Evolutionary conservation across 495 filamentous ascomycete species (phyloP).

Genomic region (Pseudomonodictys pantanalensis): DNA sequence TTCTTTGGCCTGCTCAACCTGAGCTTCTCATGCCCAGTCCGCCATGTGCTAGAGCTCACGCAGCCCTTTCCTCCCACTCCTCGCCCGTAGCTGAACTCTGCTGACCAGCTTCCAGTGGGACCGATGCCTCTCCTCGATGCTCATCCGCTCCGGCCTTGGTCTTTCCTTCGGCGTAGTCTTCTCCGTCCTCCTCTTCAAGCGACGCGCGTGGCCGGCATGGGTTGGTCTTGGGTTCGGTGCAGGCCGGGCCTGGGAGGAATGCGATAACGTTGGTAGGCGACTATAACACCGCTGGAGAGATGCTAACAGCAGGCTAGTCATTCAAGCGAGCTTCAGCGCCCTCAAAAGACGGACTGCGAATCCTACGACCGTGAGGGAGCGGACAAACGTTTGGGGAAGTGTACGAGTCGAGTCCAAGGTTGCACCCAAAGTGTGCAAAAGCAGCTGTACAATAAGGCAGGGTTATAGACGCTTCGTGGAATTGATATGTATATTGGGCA

Average conservation of each 20-base stretch:
- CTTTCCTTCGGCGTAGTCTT: slow-evolving; percentile 96
- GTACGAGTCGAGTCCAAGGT: background rate
- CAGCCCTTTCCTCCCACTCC: too few species aligned
- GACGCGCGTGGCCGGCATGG: slow-evolving; percentile 91
- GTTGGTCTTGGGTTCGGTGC: slow-evolving; percentile 92
- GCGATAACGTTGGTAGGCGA: slow-evolving; percentile 50
- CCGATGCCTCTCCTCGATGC: slow-evolving; percentile 89
- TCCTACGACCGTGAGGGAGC: slow-evolving; percentile 29
- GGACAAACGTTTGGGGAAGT: background rate
- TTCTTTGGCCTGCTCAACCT: too few species aligned
- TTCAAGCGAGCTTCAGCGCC: slow-evolving; percentile 34
- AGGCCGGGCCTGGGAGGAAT: slow-evolving; percentile 94
- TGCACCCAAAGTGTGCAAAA: slow-evolving; percentile 3
- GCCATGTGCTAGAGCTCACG: too few species aligned
- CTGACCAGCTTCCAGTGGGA: slow-evolving; percentile 71
- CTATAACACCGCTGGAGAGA: background rate
- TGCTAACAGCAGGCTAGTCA: slow-evolving; percentile 24
- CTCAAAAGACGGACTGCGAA: slow-evolving; percentile 33
- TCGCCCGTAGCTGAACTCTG: background rate
- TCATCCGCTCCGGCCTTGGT: slow-evolving; percentile 91
- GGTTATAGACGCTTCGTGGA: slow-evolving; percentile 5
- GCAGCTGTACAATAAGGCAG: slow-evolving; percentile 30
- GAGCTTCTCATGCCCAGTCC: too few species aligned
- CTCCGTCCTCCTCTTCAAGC: slow-evolving; percentile 95
- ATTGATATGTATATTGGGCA: slow-evolving; percentile 26